A percentile compares a stretch with the other conserved stretches of the same genome.
These are phyloP conservation scores for Xerocomellus dryophilus DNA, from an alignment of 768 basidiomycete genomes.

Conservation along the genomic window DNA sequence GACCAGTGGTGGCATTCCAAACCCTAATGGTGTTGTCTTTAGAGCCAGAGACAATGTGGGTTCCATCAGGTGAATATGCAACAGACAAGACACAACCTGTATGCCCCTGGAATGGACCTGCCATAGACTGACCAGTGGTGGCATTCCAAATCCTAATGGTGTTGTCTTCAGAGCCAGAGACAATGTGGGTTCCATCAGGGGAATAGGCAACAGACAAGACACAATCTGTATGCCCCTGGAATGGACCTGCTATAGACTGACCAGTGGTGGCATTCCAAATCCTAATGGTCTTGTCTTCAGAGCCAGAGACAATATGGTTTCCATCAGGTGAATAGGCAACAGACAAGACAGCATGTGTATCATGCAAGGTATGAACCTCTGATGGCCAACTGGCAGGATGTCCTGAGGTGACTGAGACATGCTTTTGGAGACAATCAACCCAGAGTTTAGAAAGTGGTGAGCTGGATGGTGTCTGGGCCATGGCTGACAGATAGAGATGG, in stretches of 20 bases:
- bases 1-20: too few species aligned
- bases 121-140: neutral
- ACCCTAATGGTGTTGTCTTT: neutral
- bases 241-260: too few species aligned
- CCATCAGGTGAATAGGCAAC: neutral
- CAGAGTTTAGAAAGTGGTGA: conserved; percentile 1
- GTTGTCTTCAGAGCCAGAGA: too few species aligned
- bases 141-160: neutral
- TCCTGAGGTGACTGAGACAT: neutral
- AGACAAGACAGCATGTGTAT: neutral
- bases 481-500: too few species aligned
- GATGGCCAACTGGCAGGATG: neutral
- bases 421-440: neutral
- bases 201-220: too few species aligned
- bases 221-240: too few species aligned
- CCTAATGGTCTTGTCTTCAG: too few species aligned
- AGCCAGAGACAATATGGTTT: neutral
- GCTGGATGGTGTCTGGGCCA: neutral
- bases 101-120: conserved; percentile 1
- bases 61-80: neutral
- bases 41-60: too few species aligned
- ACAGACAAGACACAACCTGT: neutral
- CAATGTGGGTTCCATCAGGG: too few species aligned
- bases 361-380: neutral
- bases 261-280: too few species aligned